phyloP scores from a whole-genome alignment of 2,329 filamentous ascomycete genomes.

The Ophiosphaerella korrae region DNA sequence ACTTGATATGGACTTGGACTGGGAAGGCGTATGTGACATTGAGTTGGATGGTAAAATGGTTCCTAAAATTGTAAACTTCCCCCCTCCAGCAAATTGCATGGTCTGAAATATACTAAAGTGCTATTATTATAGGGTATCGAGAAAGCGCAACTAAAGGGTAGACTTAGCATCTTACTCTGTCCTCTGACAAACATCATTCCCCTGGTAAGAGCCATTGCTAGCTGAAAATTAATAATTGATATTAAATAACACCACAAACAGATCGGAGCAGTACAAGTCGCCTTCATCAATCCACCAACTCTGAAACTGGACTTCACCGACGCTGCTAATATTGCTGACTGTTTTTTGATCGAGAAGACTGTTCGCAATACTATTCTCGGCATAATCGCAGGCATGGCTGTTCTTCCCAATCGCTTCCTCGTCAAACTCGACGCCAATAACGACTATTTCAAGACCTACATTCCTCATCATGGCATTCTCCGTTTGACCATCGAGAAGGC shows the following conservation, averaged over 20 bases:
- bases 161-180: conserved; percentile 52
- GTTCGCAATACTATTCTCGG: conserved; percentile 54
- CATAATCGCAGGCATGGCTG: conserved; percentile 54
- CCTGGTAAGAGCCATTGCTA: conserved; percentile 41
- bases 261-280: conserved; percentile 56
- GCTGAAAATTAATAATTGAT: not conserved
- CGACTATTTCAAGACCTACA: conserved; percentile 57
- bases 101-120: too few relatives aligned
- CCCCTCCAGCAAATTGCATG: too few relatives aligned
- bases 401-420: conserved; percentile 57
- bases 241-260: conserved; percentile 14
- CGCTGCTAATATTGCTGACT: conserved; percentile 53
- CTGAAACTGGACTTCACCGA: conserved; percentile 56
- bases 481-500: conserved; percentile 53
- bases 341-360: conserved; percentile 48
- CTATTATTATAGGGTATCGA: conserved; percentile 42
- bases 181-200: conserved; percentile 55
- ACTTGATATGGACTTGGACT: conserved; percentile 55
- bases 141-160: conserved; percentile 51
- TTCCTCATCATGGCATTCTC: conserved; percentile 51
- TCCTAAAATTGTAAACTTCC: conserved; percentile 46
- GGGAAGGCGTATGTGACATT: conserved; percentile 56
- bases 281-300: conserved; percentile 56
- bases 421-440: conserved; percentile 54
- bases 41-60: conserved; percentile 54